Conservation (phyloP, 179 eudicot species). For the Sideroxylon spinosum region DNA sequence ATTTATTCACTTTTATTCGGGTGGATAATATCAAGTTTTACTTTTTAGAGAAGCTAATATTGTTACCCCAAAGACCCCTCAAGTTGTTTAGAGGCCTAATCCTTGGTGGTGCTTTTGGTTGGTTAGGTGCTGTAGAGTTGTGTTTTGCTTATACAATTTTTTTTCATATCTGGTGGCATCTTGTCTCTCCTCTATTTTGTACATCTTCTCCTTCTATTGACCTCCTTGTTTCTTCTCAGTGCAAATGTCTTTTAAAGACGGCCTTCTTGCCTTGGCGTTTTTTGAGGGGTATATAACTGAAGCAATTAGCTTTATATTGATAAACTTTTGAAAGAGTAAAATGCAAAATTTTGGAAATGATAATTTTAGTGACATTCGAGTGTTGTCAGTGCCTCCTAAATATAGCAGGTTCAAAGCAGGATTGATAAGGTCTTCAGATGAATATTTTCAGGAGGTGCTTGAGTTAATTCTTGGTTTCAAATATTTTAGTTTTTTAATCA, state of each 20-base stretch:
- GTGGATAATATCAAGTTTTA: no score
- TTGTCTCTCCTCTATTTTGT: neutral
- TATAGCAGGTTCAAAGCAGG: neutral
- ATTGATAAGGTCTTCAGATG: neutral
- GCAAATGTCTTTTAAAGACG: neutral
- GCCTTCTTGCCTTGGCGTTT: neutral
- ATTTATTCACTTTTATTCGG: no score
- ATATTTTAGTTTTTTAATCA: no score
- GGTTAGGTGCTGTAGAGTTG: neutral
- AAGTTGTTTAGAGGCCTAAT: no score
- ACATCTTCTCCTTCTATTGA: neutral
- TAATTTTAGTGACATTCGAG: no score
- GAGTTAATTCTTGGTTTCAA: neutral
- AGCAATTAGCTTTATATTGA: no score
- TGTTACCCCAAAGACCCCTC: no score
- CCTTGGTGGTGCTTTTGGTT: neutral
- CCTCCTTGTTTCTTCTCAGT: neutral
- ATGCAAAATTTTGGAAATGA: no score
- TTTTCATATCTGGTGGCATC: neutral
- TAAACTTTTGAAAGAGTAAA: no score
- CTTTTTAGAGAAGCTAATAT: no score
- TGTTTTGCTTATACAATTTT: neutral
- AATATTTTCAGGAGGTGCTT: neutral
- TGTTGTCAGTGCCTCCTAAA: neutral
- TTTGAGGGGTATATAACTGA: neutral